These are phyloP conservation scores for Suhomyces sp. DNA, from an alignment of 805 yeast genomes.

Conservation along the genomic window DNA sequence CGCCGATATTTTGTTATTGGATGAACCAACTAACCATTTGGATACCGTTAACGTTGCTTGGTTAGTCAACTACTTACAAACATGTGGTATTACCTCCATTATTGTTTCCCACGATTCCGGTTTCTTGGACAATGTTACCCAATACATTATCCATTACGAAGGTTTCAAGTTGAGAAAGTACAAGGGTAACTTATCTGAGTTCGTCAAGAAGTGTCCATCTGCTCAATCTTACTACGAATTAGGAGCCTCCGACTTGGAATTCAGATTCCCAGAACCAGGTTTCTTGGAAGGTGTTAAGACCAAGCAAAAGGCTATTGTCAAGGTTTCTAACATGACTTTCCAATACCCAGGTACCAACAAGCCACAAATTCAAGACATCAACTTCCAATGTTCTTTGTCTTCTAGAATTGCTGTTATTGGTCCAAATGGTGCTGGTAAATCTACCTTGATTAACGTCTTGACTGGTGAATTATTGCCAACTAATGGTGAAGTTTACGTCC, in stretches of 20 bases:
- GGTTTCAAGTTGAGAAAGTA: conserved; percentile 99
- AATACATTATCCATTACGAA: conserved; percentile 99
- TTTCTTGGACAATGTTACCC: conserved; percentile 95
- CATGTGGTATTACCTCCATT: conserved; percentile 98
- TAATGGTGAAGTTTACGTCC: conserved; percentile 97
- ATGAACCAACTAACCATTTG: conserved; percentile 99
- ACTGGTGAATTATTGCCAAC: conserved; percentile 99
- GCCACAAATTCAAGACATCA: conserved; percentile 89
- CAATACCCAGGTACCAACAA: conserved; percentile 98
- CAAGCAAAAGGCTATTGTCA: conserved; percentile 99
- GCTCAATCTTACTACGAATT: conserved; percentile 98
- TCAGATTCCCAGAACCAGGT: conserved; percentile 99
- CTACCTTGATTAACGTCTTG: conserved; percentile 96
- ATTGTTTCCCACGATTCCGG: conserved; percentile 99
- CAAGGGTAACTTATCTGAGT: conserved; percentile 99
- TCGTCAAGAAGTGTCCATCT: conserved; percentile 97
- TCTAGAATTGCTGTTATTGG: conserved; percentile 99
- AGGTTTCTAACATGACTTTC: conserved; percentile 96
- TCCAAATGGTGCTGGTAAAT: conserved; percentile 99
- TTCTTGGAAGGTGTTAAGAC: conserved; percentile 99
- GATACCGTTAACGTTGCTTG: conserved; percentile 99
- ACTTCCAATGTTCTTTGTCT: conserved; percentile 98
- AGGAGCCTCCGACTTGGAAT: conserved; percentile 96
- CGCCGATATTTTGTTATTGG: conserved; percentile 96
- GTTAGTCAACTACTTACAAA: conserved; percentile 98